These are phyloP conservation scores for Plasmodium knowlesi DNA, from an alignment of 169 alveolate genomes.

Conservation along the genomic window DNA sequence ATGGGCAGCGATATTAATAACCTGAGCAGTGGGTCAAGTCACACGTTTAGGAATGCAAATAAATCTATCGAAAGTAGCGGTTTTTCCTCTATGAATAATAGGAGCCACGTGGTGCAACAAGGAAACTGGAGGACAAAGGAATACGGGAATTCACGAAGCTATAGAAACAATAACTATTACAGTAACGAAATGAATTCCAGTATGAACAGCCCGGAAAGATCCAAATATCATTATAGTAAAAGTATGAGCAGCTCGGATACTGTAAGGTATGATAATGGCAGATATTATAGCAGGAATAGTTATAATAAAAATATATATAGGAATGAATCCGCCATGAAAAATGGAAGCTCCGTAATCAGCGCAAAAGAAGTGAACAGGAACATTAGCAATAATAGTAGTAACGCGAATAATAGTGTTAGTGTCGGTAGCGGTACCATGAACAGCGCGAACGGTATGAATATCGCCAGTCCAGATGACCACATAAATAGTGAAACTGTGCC, in stretches of 20 bases:
- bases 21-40: constrained; percentile 38
- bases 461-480: not conserved
- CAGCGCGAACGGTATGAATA: not conserved
- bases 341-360: not conserved
- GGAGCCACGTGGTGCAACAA: not conserved
- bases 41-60: constrained; percentile 34
- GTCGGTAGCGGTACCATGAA: not conserved
- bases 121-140: constrained; percentile 44
- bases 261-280: constrained; percentile 5
- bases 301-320: constrained; percentile 1
- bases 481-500: not conserved
- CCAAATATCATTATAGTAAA: constrained; percentile 34
- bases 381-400: not conserved
- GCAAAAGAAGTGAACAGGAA: constrained; percentile 13
- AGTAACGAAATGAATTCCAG: constrained; percentile 17
- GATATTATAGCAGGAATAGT: constrained; percentile 25
- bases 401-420: not conserved
- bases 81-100: constrained; percentile 31
- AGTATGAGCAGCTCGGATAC: constrained; percentile 44
- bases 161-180: constrained; percentile 4
- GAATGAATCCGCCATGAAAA: not conserved
- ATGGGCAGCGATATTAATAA: constrained; percentile 2
- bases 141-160: not conserved
- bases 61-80: constrained; percentile 7
- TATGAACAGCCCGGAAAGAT: not conserved